Percentiles rank a stretch among this genome's conserved stretches.
Evolutionary conservation across 2,329 filamentous ascomycete species (phyloP).

Genomic region (Penicillium sp.): DNA sequence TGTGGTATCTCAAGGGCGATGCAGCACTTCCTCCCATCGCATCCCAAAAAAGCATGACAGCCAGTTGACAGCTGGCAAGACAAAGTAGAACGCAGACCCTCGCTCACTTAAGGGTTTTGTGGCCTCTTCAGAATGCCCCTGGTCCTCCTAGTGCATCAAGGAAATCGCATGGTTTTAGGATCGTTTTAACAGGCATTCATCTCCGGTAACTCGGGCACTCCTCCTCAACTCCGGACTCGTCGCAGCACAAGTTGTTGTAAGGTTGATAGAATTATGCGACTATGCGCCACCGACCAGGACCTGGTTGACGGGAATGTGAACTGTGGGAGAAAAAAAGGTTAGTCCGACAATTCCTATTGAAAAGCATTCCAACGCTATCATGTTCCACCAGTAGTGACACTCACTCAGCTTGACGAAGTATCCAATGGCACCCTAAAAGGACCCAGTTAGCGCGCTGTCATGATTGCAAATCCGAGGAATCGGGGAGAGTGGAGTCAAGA

Average conservation of each 20-base stretch:
- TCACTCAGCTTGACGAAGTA: slow-evolving; percentile 62
- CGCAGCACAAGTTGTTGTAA: neutral
- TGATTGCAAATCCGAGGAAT: neutral
- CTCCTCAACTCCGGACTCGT: neutral
- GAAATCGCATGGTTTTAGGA: neutral
- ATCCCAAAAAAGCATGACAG: slow-evolving; percentile 17
- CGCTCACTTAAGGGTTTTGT: neutral
- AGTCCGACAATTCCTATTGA: slow-evolving; percentile 3
- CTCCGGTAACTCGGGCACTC: neutral
- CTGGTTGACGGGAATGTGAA: slow-evolving; percentile 54
- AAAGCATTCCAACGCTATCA: neutral
- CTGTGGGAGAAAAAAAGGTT: slow-evolving; percentile 26
- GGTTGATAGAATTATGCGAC: slow-evolving; percentile 2
- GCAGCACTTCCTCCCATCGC: slow-evolving; percentile 17
- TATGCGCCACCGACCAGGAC: slow-evolving; percentile 51
- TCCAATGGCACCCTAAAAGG: slow-evolving; percentile 52
- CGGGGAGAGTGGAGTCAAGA: neutral
- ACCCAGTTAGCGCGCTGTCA: slow-evolving; percentile 10
- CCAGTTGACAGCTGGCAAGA: slow-evolving; percentile 7
- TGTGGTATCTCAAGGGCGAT: slow-evolving; percentile 29
- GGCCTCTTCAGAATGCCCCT: neutral
- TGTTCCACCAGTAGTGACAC: slow-evolving; percentile 22
- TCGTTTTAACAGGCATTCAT: neutral
- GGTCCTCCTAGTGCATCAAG: neutral
- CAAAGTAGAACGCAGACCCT: slow-evolving; percentile 3